Base-by-base conservation (phyloP, 495 filamentous ascomycete species). In the Aspergillus conjunctus region DNA sequence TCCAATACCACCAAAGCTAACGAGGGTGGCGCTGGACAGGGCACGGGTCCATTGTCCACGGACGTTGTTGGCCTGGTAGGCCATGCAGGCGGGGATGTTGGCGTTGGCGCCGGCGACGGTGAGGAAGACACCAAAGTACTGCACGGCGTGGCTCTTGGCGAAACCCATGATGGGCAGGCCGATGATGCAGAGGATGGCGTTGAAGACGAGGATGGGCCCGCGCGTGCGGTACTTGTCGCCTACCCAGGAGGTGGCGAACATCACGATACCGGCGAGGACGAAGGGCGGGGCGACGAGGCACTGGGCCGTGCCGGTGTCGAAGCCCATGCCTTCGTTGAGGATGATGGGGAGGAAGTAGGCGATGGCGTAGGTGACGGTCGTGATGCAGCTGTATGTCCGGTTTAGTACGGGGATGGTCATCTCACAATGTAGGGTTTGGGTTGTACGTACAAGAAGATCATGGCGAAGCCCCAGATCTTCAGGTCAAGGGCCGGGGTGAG, bases 301-400 rank as follows among this genome's bases (percentile, higher is more conserved):
- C 72, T 88, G 85, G 0, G 86, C 62, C 17, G 68, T 69, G 12
- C 72, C 85, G 39, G 83, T 71, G 62, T 61, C 69, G 75, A 86
- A 90, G 32, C 80, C 80, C 80, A 90, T 82, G 54, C 80, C 81
- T 2, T 68, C 64, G 6, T 67, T 60, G 14, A 89, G 81, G 67
- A 89, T 88, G 64, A 87, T 80, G 26, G 87, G 87, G 15, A 89
- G 71, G 74, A 88, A 89, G 73, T 87, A 88, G 39, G 85, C 84
- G 41, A 88, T 83, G 12, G 85, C 81, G 66, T 88, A 88, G 21
- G 83, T 77, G 59, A 83, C 77, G 17, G 85, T 87, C 7, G 84
- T 85, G 20, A 77, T 75, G 68, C 75, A 81, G 71, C 73, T 73
- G 53, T 17, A 43, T 22, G 17, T 17, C 4, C 22, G 11, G 21